A percentile compares a stretch with the other conserved stretches of the same genome.
These are phyloP conservation scores for Margaritispora aquatica DNA, from an alignment of 495 filamentous ascomycete species.

Conservation along the genomic window DNA sequence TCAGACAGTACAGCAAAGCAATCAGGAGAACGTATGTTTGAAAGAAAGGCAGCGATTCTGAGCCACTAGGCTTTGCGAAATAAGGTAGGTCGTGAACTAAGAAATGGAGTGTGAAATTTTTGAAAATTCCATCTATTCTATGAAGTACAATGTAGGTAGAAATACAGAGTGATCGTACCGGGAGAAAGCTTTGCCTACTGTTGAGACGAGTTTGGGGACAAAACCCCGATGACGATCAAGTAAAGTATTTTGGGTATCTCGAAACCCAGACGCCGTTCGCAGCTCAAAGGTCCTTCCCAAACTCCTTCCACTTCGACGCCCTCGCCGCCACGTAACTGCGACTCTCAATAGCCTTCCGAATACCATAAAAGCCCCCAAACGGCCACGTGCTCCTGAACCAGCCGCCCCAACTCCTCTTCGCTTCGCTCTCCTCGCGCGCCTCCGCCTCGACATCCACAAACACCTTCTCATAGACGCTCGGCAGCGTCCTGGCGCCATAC, in stretches of 20 bases:
- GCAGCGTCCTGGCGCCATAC: conserved; percentile 44
- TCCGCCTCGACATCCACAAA: conserved; percentile 21
- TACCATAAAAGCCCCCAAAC: conserved; percentile 20
- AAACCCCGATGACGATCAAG: too few species aligned
- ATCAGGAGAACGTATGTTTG: neutral
- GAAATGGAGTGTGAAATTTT: too few species aligned
- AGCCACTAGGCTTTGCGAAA: neutral
- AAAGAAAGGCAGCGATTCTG: neutral
- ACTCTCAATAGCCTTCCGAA: conserved; percentile 21
- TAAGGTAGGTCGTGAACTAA: too few species aligned
- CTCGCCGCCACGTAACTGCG: conserved; percentile 17
- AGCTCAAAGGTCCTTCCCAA: conserved; percentile 5
- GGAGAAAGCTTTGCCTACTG: too few species aligned
- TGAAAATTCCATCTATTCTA: neutral
- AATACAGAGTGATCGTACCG: too few species aligned
- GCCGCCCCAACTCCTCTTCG: neutral
- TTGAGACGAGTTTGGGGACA: too few species aligned
- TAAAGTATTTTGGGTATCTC: too few species aligned
- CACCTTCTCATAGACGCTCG: conserved; percentile 53
- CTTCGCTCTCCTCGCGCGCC: neutral
- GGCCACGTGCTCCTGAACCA: conserved; percentile 11
- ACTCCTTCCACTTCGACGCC: conserved; percentile 11
- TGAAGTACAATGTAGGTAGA: neutral
- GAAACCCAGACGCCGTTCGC: too few species aligned
- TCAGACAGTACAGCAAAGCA: neutral